Conservation (phyloP, 768 basidiomycete species). For the Lentinula raphanica region DNA sequence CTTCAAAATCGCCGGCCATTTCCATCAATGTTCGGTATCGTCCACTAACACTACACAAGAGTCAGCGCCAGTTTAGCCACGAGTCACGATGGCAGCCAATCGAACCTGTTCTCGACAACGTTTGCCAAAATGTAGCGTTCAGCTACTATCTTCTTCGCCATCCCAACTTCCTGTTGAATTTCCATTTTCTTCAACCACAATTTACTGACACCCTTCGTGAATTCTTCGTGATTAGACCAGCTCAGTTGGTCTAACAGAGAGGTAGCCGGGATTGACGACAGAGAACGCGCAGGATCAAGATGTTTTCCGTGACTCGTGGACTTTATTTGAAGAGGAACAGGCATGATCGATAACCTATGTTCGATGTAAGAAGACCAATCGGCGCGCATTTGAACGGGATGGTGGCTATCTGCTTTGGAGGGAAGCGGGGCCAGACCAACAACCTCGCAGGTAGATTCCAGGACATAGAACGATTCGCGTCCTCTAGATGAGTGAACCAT, state of each 20-base stretch:
- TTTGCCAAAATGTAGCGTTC: conserved; percentile 63
- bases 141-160: conserved; percentile 44
- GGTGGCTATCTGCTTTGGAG: neutral
- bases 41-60: conserved; percentile 56
- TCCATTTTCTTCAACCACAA: conserved; percentile 50
- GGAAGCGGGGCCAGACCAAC: conserved; percentile 37
- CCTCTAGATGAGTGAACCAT: conserved; percentile 17
- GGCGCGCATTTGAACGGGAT: conserved; percentile 32
- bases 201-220: conserved; percentile 59
- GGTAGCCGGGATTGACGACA: conserved; percentile 13
- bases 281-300: neutral
- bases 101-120: conserved; percentile 74
- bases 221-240: conserved; percentile 73
- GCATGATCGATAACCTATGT: conserved; percentile 9
- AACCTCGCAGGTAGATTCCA: conserved; percentile 72
- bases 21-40: conserved; percentile 59
- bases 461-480: conserved; percentile 43
- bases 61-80: neutral
- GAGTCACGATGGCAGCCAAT: conserved; percentile 9
- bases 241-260: conserved; percentile 38
- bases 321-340: neutral
- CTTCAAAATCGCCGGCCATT: conserved; percentile 70
- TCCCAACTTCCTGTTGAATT: conserved; percentile 36
- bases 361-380: conserved; percentile 67
- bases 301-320: neutral